Evolutionary conservation across 139 green algal genomes (phyloP).

Genomic region (Chlamydomonas sp.): DNA sequence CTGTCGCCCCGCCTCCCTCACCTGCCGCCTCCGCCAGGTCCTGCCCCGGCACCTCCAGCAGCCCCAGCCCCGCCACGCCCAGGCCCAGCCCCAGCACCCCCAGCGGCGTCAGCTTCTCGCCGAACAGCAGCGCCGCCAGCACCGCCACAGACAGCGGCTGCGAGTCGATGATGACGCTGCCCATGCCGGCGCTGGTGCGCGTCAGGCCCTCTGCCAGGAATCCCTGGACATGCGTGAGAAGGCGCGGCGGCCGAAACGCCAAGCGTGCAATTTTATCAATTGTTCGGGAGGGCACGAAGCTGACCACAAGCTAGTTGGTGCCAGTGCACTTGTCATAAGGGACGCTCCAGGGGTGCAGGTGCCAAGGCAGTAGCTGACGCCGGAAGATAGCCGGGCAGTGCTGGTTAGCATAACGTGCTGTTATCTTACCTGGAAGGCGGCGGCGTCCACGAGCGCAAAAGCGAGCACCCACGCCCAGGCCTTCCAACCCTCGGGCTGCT

Average conservation of each 20-base stretch:
- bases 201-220: constrained; percentile 93
- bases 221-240: constrained; percentile 61
- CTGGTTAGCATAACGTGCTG: no score
- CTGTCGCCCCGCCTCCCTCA: not conserved
- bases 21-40: not conserved
- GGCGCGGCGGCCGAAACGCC: not conserved
- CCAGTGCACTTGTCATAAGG: no score
- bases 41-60: constrained; percentile 87
- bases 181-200: constrained; percentile 48
- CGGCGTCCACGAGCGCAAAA: constrained; percentile 94
- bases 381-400: not conserved
- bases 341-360: not conserved
- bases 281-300: not conserved
- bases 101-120: constrained; percentile 70
- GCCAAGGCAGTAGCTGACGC: not conserved
- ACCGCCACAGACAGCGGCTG: constrained; percentile 95
- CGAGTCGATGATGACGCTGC: constrained; percentile 88
- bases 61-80: constrained; percentile 86
- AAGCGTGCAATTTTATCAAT: not conserved
- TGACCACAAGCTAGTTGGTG: no score
- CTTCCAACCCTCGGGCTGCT: constrained; percentile 62
- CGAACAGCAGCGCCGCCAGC: constrained; percentile 92
- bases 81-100: constrained; percentile 73
- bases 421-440: constrained; percentile 88
- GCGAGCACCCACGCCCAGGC: constrained; percentile 88